phyloP scores from a whole-genome alignment of 768 basidiomycete genomes.

The Boletus bicolor region DNA sequence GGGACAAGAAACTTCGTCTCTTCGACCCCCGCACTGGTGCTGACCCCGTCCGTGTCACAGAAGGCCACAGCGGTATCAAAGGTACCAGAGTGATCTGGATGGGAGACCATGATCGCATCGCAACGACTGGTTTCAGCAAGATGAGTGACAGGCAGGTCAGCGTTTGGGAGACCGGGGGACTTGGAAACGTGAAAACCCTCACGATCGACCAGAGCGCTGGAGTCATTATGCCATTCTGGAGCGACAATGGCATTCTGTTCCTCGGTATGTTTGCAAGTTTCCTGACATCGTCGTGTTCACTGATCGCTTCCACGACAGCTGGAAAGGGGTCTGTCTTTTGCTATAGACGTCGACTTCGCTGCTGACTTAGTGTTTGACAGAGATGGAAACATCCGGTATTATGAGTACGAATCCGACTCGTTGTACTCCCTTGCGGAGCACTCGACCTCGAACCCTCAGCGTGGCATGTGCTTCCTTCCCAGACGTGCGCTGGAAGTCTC shows the following conservation, averaged over 20 bases:
- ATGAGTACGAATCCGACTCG: slow-evolving; percentile 87
- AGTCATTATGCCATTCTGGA: slow-evolving; percentile 97
- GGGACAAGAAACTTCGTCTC: slow-evolving; percentile 88
- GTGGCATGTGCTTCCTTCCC: slow-evolving; percentile 96
- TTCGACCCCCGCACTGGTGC: slow-evolving; percentile 86
- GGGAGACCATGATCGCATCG: slow-evolving; percentile 84
- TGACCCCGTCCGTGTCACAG: slow-evolving; percentile 77
- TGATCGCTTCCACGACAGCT: slow-evolving; percentile 39
- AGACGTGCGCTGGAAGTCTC: slow-evolving; percentile 83
- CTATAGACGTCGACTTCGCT: neutral
- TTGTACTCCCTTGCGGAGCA: slow-evolving; percentile 77
- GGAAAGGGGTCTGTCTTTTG: slow-evolving; percentile 73
- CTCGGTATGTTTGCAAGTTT: slow-evolving; percentile 46
- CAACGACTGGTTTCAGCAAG: slow-evolving; percentile 94
- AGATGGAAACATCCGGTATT: slow-evolving; percentile 98
- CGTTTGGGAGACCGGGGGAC: slow-evolving; percentile 83
- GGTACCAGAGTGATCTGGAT: slow-evolving; percentile 87
- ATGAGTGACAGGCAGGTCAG: slow-evolving; percentile 92
- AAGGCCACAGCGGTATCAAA: slow-evolving; percentile 93
- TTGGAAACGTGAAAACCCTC: slow-evolving; percentile 74
- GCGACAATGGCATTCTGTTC: slow-evolving; percentile 89
- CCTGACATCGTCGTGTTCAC: neutral
- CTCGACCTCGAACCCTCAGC: slow-evolving; percentile 89
- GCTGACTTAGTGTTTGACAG: slow-evolving; percentile 37
- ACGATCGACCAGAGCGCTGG: slow-evolving; percentile 88